Evolutionary conservation across 2,329 filamentous ascomycete genomes (phyloP).

Genomic region (Fusarium dimerum): DNA sequence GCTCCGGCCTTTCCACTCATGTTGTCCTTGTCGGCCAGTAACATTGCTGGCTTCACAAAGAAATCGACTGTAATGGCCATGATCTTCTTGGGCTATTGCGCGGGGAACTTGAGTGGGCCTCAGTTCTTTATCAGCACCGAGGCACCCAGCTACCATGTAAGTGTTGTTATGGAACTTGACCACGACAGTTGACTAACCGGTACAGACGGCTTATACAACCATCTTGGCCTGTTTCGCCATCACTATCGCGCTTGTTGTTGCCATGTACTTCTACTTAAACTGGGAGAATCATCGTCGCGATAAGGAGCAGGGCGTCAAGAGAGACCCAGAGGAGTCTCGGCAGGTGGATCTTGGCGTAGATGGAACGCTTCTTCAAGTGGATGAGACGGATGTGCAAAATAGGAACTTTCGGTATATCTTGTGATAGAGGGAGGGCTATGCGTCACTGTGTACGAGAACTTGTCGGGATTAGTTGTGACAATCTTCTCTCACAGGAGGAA

Average conservation of each 20-base stretch:
- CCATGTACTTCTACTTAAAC: conserved; percentile 29
- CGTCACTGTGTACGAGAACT: no score
- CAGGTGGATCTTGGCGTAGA: conserved; percentile 10
- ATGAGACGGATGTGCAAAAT: conserved; percentile 16
- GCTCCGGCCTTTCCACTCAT: conserved; percentile 42
- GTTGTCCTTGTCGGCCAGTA: conserved; percentile 57
- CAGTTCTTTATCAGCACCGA: conserved; percentile 34
- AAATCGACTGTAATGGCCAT: conserved; percentile 59
- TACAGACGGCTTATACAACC: conserved; percentile 11
- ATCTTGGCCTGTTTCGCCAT: conserved; percentile 13
- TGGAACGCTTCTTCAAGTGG: conserved; percentile 8
- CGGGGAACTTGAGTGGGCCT: conserved; percentile 60
- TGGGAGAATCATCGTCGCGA: conserved; percentile 11
- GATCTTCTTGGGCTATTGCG: conserved; percentile 58
- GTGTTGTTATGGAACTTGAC: neutral
- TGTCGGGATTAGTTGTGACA: no score
- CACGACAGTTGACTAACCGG: neutral
- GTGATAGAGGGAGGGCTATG: no score
- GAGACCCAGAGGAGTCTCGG: conserved; percentile 12
- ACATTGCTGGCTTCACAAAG: conserved; percentile 63
- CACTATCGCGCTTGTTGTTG: conserved; percentile 8
- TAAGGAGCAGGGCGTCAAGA: conserved; percentile 10
- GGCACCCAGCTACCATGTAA: conserved; percentile 9
- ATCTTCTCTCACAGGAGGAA: no score
- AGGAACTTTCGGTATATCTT: conserved; percentile 11